phyloP scores from a whole-genome alignment of 305 asterid species.

The Fraxinus floribunda region DNA sequence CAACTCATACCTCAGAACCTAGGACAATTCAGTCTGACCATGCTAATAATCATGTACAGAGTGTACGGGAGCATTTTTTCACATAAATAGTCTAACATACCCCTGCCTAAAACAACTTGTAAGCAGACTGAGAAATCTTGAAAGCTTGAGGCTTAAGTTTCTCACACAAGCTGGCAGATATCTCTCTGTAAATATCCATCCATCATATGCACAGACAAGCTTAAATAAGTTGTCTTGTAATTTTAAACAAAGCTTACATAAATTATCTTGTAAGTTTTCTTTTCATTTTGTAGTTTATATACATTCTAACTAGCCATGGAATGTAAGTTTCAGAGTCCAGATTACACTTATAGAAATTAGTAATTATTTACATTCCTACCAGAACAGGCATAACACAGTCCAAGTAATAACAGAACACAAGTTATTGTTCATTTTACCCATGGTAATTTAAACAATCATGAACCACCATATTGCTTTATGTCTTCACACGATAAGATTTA shows the following conservation, averaged over 20 bases:
- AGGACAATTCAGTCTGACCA: constrained; percentile 15
- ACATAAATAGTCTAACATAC: neutral
- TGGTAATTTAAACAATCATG: neutral
- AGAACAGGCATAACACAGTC: neutral
- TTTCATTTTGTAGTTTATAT: neutral
- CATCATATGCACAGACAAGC: neutral
- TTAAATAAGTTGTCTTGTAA: neutral
- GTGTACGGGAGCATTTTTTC: neutral
- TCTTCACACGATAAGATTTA: neutral
- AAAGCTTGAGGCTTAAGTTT: neutral
- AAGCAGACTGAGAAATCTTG: neutral
- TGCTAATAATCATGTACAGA: neutral
- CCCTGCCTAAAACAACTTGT: neutral
- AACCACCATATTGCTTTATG: neutral
- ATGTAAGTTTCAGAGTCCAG: neutral
- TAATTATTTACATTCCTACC: neutral
- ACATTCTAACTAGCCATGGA: neutral
- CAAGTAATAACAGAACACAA: neutral
- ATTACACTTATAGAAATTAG: neutral
- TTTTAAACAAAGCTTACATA: neutral
- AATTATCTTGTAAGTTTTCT: neutral
- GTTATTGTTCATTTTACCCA: neutral
- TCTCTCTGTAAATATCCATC: neutral
- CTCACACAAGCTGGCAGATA: neutral
- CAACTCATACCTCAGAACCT: neutral